Base-by-base conservation (phyloP, 2,329 filamentous ascomycete species). In the Phyllosticta capitalensis region DNA sequence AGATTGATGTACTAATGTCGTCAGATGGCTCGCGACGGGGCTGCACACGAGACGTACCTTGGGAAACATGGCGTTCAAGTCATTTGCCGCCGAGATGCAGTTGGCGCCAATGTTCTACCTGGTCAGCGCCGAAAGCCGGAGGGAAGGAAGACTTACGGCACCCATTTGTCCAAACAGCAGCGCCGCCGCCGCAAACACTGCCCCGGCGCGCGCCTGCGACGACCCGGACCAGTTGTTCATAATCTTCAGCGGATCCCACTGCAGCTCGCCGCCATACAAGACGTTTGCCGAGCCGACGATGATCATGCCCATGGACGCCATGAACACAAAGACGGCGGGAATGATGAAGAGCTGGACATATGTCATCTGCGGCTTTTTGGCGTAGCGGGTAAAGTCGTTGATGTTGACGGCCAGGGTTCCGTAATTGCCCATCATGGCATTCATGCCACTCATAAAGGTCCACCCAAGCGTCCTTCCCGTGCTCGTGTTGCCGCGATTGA, bases 311-410 rank as follows among this genome's bases (percentile, higher is more conserved):
- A 65, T 61, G 22, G 66, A 64, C 12, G 65, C 65, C 55, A 70
- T 65, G 26, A 70, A 49, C 12, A 64, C 67, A 33, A 69, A 69
- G 56, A 68, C 67, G 59, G 63, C 61, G 0, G 67, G 67, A 54
- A 69, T 67, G 53, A 74, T 69, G 20, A 73, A 61, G 2, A 69
- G 66, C 61, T 75, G 72, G 61, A 73, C 66, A 59, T 74, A 67
- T 38, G 68, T 66, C 50, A 63, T 65, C 38, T 52, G 54, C 19
- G 62, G 60, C n/a, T 62, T 66, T 22, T 62, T 61, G 38, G 62
- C 56, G 45, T 64, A 64, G 49, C 63, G 53, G 9, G 63, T 61
- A 55, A 64, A 64, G 55, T 64, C 63, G 50, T 62, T 62, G 48
- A 62, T 63, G 58, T 45, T 58, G 9, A 58, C 49, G 3, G 60